Conservation (phyloP, 2,329 filamentous ascomycete genomes). For the Aspergillus ochraceus region DNA sequence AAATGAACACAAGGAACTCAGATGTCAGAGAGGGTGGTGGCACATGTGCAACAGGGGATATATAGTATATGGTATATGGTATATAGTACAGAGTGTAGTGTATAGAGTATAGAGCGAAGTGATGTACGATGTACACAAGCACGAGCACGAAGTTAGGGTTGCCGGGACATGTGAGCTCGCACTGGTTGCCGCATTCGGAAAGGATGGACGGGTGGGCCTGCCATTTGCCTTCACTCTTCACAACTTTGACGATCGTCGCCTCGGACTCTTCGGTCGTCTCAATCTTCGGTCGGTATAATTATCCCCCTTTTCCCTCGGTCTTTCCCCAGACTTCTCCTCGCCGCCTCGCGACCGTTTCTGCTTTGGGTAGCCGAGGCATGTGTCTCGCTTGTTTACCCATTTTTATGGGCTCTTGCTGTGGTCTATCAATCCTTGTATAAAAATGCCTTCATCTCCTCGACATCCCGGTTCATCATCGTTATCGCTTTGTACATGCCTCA, state of each 20-base stretch:
- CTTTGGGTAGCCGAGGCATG: slow-evolving; percentile 25
- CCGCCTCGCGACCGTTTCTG: slow-evolving; percentile 9
- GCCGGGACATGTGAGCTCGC: slow-evolving; percentile 12
- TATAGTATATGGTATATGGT: not conserved
- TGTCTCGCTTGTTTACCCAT: not conserved
- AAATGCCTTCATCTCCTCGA: not conserved
- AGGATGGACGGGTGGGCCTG: slow-evolving; percentile 3
- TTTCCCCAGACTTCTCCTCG: not conserved
- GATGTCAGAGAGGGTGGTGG: not conserved
- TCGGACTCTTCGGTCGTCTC: not conserved
- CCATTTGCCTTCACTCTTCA: not conserved
- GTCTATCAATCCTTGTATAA: not conserved
- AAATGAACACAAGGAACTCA: slow-evolving; percentile 14
- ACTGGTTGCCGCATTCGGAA: slow-evolving; percentile 18
- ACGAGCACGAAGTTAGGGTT: not conserved
- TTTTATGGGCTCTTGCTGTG: not conserved
- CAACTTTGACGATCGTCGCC: not conserved
- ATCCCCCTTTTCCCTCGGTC: not conserved
- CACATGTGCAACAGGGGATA: not conserved
- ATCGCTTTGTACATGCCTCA: not conserved
- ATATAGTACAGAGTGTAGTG: not conserved
- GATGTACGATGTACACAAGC: too few relatives aligned
- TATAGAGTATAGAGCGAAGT: not conserved
- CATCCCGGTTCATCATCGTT: not conserved
- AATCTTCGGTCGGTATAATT: not conserved